These are phyloP conservation scores for Sugiyamaella grinbergsii DNA, from an alignment of 1,139 yeast species.

Conservation along the genomic window DNA sequence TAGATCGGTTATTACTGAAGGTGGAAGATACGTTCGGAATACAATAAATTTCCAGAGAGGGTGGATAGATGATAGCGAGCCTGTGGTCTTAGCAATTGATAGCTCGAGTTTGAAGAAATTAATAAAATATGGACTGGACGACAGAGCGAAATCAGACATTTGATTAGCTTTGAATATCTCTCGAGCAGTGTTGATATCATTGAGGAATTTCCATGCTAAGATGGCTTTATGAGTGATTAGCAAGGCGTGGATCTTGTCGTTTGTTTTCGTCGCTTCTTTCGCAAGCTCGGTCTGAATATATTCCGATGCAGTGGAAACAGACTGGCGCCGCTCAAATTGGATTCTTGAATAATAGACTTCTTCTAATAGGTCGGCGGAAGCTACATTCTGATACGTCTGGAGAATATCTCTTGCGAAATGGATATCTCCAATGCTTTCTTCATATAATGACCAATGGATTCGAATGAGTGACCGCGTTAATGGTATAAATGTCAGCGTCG, in stretches of 20 bases:
- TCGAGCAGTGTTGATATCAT: slow-evolving; percentile 34
- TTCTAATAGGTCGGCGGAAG: slow-evolving; percentile 13
- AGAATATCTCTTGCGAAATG: slow-evolving; percentile 40
- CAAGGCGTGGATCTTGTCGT: slow-evolving; percentile 27
- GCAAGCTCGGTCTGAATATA: slow-evolving; percentile 28
- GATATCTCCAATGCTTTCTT: slow-evolving; percentile 39
- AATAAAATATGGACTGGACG: slow-evolving; percentile 33
- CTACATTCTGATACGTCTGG: slow-evolving; percentile 18
- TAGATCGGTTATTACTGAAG: slow-evolving; percentile 36
- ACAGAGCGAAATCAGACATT: slow-evolving; percentile 30
- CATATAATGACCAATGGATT: slow-evolving; percentile 42
- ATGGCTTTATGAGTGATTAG: slow-evolving; percentile 29
- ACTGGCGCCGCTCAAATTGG: slow-evolving; percentile 34
- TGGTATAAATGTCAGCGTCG: slow-evolving; percentile 40
- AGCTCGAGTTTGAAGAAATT: slow-evolving; percentile 41
- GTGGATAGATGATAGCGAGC: slow-evolving; percentile 9
- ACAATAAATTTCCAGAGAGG: slow-evolving; percentile 28
- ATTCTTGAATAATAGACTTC: slow-evolving; percentile 29
- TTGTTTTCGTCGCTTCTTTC: neutral
- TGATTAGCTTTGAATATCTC: slow-evolving; percentile 31
- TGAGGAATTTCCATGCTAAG: slow-evolving; percentile 35
- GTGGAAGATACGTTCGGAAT: slow-evolving; percentile 36
- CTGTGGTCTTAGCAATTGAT: slow-evolving; percentile 18
- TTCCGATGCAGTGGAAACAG: slow-evolving; percentile 27
- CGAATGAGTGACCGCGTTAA: slow-evolving; percentile 40